Percentiles rank a stretch among this genome's conserved stretches.
Evolutionary conservation across 306 rosid genomes (phyloP).

Genomic region (Gastrolobium bilobum): DNA sequence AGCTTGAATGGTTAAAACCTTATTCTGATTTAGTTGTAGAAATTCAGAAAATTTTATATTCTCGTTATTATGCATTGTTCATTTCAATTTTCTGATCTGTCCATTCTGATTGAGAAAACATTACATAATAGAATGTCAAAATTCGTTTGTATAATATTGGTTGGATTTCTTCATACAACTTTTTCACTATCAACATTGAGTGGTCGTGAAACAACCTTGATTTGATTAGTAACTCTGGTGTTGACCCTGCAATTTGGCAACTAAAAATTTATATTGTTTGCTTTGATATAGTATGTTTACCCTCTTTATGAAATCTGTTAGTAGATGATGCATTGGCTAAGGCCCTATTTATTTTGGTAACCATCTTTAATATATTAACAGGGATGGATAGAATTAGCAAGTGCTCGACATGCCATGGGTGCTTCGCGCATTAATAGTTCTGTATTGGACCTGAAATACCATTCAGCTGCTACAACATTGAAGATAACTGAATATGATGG

Average conservation of each 20-base stretch:
- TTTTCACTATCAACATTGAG: not conserved
- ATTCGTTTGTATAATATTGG: not conserved
- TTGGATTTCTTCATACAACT: not conserved
- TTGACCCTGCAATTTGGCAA: constrained; percentile 30
- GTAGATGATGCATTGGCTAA: not conserved
- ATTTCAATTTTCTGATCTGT: not conserved
- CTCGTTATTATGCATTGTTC: not conserved
- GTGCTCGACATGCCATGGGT: constrained; percentile 95
- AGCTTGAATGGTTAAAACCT: not conserved
- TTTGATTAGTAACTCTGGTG: not conserved
- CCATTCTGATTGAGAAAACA: not conserved
- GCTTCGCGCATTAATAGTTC: constrained; percentile 74
- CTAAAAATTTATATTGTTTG: not conserved
- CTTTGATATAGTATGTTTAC: not conserved
- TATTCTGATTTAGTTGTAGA: constrained; percentile 14
- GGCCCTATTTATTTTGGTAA: not conserved
- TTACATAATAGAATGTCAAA: constrained; percentile 5
- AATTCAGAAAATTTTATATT: not conserved
- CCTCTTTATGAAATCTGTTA: constrained; percentile 17
- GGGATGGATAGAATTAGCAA: constrained; percentile 94
- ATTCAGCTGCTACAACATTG: constrained; percentile 74
- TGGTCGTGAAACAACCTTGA: not conserved
- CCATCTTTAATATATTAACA: constrained; percentile 38
- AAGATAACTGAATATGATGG: constrained; percentile 62
- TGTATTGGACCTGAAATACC: constrained; percentile 75